These are phyloP conservation scores for Coemansia sp. DNA, from an alignment of 192 early-diverging fungal species.

Conservation along the genomic window DNA sequence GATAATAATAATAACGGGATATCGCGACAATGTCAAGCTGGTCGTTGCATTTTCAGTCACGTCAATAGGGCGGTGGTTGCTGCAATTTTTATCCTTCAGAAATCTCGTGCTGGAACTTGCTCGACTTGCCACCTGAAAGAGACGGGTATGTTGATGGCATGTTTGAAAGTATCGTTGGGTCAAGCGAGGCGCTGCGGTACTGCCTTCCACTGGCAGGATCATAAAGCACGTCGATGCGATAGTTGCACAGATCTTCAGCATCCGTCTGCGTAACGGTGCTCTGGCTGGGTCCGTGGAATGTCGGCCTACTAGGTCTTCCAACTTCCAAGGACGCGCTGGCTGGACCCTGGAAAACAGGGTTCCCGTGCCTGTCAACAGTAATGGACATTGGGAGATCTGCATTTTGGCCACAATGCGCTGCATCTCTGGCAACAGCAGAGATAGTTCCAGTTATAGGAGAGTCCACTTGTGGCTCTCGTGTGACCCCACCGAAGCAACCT, in stretches of 20 bases:
- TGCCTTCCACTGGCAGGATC: not conserved
- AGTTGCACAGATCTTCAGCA: slow-evolving; percentile 20
- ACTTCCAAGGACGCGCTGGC: slow-evolving; percentile 16
- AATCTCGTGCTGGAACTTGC: not conserved
- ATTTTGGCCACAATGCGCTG: not conserved
- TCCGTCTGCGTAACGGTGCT: not conserved
- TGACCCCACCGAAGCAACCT: not conserved
- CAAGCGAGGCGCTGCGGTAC: slow-evolving; percentile 44
- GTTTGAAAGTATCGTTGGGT: slow-evolving; percentile 38
- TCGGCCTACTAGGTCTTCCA: not conserved
- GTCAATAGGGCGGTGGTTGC: not conserved
- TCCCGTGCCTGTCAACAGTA: not conserved
- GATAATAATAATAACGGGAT: not conserved
- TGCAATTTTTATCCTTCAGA: not conserved
- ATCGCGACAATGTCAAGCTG: not conserved
- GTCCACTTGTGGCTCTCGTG: not conserved
- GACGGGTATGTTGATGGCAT: slow-evolving; percentile 45
- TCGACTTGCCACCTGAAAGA: slow-evolving; percentile 7
- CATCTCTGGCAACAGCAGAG: not conserved
- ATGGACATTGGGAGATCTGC: not conserved
- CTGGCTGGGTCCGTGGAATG: not conserved
- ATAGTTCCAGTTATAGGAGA: not conserved
- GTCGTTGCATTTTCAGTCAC: not conserved
- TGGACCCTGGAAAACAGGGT: not conserved
- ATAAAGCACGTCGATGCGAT: slow-evolving; percentile 23